Percentiles rank a stretch among this genome's conserved stretches.
phyloP scores from a whole-genome alignment of 2,329 filamentous ascomycete species.

The Ophiobolus disseminans region DNA sequence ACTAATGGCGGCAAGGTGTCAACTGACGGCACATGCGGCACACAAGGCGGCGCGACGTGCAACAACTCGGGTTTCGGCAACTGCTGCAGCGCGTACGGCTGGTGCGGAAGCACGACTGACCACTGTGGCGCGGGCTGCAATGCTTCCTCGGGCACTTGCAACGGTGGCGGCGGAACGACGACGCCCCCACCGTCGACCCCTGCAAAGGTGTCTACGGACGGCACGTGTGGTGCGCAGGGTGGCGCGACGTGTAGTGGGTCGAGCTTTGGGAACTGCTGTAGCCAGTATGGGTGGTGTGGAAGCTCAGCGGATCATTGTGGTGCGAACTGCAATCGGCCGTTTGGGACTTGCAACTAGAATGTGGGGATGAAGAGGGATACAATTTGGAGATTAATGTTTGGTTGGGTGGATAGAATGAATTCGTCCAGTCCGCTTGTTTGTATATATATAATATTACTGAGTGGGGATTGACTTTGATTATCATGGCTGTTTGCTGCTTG shows the following conservation, averaged over 20 bases:
- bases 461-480: too few species aligned
- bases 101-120: slow-evolving; percentile 46
- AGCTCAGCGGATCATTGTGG: slow-evolving; percentile 17
- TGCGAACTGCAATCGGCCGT: slow-evolving; percentile 16
- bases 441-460: too few species aligned
- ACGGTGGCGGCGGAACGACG: background rate
- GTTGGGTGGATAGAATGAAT: too few species aligned
- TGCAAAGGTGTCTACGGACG: slow-evolving; percentile 14
- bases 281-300: slow-evolving; percentile 20
- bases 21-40: slow-evolving; percentile 29
- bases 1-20: slow-evolving; percentile 26
- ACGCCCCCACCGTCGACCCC: background rate
- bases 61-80: slow-evolving; percentile 42
- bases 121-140: slow-evolving; percentile 47
- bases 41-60: slow-evolving; percentile 31
- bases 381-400: too few species aligned
- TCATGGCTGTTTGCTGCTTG: too few species aligned
- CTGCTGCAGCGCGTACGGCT: slow-evolving; percentile 55
- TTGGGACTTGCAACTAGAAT: slow-evolving; percentile 22
- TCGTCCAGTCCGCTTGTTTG: too few species aligned
- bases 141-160: slow-evolving; percentile 37
- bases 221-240: slow-evolving; percentile 14
- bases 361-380: too few species aligned
- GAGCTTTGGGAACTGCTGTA: slow-evolving; percentile 20
- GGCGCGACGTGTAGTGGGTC: slow-evolving; percentile 14